A percentile compares a stretch with the other conserved stretches of the same genome.
Evolutionary conservation across 2,329 filamentous ascomycete species (phyloP).

Genomic region (Aspergillus fructus): DNA sequence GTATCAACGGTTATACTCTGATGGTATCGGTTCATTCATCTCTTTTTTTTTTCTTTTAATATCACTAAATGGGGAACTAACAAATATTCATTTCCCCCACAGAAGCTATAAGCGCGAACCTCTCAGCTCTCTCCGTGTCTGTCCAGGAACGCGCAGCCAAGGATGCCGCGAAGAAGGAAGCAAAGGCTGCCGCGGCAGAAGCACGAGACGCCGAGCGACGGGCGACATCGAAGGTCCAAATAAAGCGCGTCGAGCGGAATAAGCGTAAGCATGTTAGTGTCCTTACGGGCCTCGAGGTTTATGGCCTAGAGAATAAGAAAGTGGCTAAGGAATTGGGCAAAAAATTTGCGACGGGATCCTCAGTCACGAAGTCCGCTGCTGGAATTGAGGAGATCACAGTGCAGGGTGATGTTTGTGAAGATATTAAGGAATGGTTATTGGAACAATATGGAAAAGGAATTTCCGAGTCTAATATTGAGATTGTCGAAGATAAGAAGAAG

Average conservation of each 20-base stretch:
- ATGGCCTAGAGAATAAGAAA: conserved; percentile 92
- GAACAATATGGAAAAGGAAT: conserved; percentile 82
- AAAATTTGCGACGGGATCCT: conserved; percentile 94
- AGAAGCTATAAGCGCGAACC: conserved; percentile 81
- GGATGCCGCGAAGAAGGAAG: conserved; percentile 94
- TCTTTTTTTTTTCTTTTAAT: neutral
- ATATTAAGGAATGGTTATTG: conserved; percentile 85
- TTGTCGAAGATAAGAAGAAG: conserved; percentile 95
- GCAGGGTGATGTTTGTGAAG: conserved; percentile 93
- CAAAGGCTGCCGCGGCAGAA: conserved; percentile 86
- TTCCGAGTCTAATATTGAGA: conserved; percentile 91
- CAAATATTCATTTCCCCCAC: neutral
- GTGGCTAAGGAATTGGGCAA: conserved; percentile 95
- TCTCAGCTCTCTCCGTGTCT: conserved; percentile 81
- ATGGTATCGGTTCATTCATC: conserved; percentile 56
- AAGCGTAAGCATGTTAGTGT: conserved; percentile 97
- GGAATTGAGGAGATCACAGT: conserved; percentile 96
- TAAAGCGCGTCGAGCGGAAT: conserved; percentile 97
- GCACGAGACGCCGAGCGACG: conserved; percentile 79
- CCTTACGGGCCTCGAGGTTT: conserved; percentile 84
- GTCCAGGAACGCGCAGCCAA: conserved; percentile 94
- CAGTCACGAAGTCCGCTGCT: conserved; percentile 82
- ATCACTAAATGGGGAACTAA: neutral
- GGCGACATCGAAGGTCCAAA: conserved; percentile 77
- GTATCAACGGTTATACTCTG: conserved; percentile 80